Percentiles rank a stretch among this genome's conserved stretches.
phyloP scores from a whole-genome alignment of 2,329 filamentous ascomycete genomes.

The Trichothecium roseum region DNA sequence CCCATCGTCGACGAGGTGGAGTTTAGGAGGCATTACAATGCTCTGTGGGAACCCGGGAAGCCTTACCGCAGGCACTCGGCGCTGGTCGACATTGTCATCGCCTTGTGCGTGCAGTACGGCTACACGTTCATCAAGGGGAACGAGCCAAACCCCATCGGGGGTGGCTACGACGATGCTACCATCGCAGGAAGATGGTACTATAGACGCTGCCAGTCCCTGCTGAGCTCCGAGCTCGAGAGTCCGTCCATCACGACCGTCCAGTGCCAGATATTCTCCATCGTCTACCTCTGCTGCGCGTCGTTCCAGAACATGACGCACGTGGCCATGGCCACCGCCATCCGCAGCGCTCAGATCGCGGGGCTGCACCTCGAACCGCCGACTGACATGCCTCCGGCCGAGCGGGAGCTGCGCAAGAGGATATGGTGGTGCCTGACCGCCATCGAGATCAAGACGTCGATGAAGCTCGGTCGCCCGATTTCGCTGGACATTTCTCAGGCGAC shows the following conservation, averaged over 20 bases:
- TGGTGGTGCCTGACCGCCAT: constrained; percentile 42
- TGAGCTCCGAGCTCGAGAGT: constrained; percentile 33
- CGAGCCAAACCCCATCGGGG: background rate
- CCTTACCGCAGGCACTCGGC: constrained; percentile 30
- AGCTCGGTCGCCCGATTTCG: constrained; percentile 33
- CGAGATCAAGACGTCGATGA: constrained; percentile 35
- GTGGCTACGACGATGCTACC: constrained; percentile 20
- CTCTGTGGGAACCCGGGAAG: constrained; percentile 5
- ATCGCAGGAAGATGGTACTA: constrained; percentile 36
- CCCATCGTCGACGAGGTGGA: constrained; percentile 5
- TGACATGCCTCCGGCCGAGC: constrained; percentile 17
- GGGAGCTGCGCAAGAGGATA: constrained; percentile 35
- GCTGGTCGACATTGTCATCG: constrained; percentile 40
- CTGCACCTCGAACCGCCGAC: constrained; percentile 34
- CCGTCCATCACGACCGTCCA: constrained; percentile 37
- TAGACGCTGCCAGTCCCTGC: constrained; percentile 31
- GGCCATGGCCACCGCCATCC: constrained; percentile 26
- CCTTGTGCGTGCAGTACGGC: constrained; percentile 39
- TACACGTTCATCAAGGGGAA: constrained; percentile 14
- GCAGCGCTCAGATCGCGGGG: constrained; percentile 35
- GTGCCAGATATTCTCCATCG: constrained; percentile 29
- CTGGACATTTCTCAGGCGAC: constrained; percentile 20
- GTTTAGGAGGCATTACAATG: constrained; percentile 5
- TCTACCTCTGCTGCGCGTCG: constrained; percentile 36
- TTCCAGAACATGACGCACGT: constrained; percentile 37